Base-by-base conservation (phyloP, 805 yeast species). In the Yamadazyma akitaensis region DNA sequence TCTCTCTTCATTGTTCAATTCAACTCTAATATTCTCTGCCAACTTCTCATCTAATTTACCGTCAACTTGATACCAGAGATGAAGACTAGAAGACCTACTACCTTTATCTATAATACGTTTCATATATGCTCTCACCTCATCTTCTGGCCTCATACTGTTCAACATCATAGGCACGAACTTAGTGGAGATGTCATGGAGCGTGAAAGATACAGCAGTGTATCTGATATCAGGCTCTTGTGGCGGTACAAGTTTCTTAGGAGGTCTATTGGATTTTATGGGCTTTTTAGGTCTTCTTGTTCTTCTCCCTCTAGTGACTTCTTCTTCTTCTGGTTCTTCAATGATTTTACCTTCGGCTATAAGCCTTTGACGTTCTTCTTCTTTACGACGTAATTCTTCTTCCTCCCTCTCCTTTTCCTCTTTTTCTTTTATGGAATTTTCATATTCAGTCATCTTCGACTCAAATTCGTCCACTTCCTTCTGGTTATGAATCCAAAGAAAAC, bases 31-130 rank as follows among this genome's bases (percentile, higher is more conserved):
- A 7, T 72, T 70, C 55, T 87, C 94, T 0, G 87, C 86, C 40
- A 85, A 55, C 1, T 65, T 63, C 51, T 82, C 88, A 60, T 87
- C 94, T 44, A 80, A 78, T 39, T 78, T 74, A 0, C 89, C 91
- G 62, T 86, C 94, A 10, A 92, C 72, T 55, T 86, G 88, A 57
- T 84, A 88, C 96, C 97, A 90, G 17, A 89, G 68, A 59, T 85
- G 78, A 54, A 80, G 80, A 30, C 79, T 79, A 5, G 84, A 68
- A 2, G 81, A 65, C 48, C 89, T 73, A 1, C 72, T 70, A 1
- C 96, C 96, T 16, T 64, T 68, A 13, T 70, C 68, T 46, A 89
- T 61, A 3, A 84, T 76, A 9, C 73, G 67, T 34, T 73, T 72
- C 96, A 92, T 89, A 16, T 73, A 65, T 14, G 66, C 63, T 41